Evolutionary conservation across 306 rosid species (phyloP).

Genomic region (Mucuna pruriens): DNA sequence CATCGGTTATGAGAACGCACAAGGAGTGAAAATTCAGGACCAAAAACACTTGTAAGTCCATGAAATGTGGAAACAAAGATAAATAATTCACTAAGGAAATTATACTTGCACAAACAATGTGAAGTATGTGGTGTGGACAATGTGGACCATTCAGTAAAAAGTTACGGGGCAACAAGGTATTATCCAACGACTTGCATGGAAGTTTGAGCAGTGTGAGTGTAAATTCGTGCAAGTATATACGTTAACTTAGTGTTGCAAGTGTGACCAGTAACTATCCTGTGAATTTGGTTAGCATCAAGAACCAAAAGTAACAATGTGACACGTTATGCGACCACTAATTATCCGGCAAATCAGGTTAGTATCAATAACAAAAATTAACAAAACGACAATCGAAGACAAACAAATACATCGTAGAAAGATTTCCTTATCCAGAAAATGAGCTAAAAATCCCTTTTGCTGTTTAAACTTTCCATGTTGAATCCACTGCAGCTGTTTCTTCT

Average conservation of each 20-base stretch:
- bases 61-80: conserved; percentile 10
- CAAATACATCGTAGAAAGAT: not conserved
- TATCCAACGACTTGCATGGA: not conserved
- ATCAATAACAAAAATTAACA: not conserved
- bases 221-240: not conserved
- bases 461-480: conserved; percentile 24
- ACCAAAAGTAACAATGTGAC: not conserved
- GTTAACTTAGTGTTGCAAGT: not conserved
- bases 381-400: not conserved
- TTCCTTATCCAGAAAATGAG: conserved; percentile 25
- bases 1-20: not conserved
- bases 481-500: not conserved
- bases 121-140: not conserved
- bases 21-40: not conserved
- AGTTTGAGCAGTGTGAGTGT: not conserved
- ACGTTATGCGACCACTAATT: not conserved
- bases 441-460: conserved; percentile 21
- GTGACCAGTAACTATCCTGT: not conserved
- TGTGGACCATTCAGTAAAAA: conserved; percentile 2
- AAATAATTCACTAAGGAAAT: not conserved
- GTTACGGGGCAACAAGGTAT: not conserved
- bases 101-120: conserved; percentile 1
- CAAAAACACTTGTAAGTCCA: conserved; percentile 20
- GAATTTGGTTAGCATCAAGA: not conserved
- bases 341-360: not conserved